phyloP scores from a whole-genome alignment of 2,329 filamentous ascomycete species.

The Fusarium sp. region DNA sequence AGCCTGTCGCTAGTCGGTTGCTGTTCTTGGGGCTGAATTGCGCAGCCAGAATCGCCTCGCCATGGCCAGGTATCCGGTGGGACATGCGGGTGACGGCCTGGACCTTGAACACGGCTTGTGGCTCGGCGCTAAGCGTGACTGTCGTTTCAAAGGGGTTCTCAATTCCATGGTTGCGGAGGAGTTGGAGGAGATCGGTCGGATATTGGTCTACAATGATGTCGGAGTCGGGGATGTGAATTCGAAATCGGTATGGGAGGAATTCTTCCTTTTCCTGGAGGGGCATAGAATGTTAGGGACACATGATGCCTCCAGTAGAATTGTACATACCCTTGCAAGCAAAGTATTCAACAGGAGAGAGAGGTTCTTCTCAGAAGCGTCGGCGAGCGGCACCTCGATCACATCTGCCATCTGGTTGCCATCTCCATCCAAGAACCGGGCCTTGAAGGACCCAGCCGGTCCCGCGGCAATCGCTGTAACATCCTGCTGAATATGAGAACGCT shows the following conservation, averaged over 20 bases:
- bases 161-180: conserved; percentile 66
- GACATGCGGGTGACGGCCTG: conserved; percentile 92
- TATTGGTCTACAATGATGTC: conserved; percentile 66
- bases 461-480: conserved; percentile 73
- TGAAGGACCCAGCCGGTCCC: conserved; percentile 78
- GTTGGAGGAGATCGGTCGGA: conserved; percentile 63
- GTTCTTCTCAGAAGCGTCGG: conserved; percentile 88
- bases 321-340: conserved; percentile 76
- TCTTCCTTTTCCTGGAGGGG: conserved; percentile 62
- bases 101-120: conserved; percentile 93
- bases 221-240: conserved; percentile 66
- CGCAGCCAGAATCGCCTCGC: conserved; percentile 86
- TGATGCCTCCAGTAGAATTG: background rate
- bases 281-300: conserved; percentile 2
- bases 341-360: conserved; percentile 89
- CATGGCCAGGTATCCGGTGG: conserved; percentile 89
- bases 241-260: conserved; percentile 70
- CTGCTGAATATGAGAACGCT: conserved; percentile 78
- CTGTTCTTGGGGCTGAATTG: conserved; percentile 86
- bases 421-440: conserved; percentile 88
- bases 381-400: conserved; percentile 79
- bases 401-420: conserved; percentile 77
- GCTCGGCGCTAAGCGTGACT: conserved; percentile 70
- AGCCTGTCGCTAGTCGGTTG: conserved; percentile 84
- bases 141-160: conserved; percentile 68